Base-by-base conservation (phyloP, 768 basidiomycete genomes). In the Xerocomellus chrysenteron region DNA sequence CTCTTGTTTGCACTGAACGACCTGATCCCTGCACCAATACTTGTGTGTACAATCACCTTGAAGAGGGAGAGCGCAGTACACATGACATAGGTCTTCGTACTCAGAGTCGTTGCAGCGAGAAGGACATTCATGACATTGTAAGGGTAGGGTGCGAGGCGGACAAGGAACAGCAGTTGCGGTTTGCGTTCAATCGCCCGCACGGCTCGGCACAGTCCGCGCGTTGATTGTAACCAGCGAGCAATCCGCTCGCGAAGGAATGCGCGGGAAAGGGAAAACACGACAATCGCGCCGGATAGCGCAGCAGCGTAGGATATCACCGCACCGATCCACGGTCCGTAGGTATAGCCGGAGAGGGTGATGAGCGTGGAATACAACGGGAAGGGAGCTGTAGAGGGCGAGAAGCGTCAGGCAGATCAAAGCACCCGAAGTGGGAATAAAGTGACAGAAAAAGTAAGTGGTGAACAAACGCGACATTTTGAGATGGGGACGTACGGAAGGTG, bases 91-190 rank as follows among this genome's bases (percentile, higher is more conserved):
- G 90, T 92, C 60, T 79, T 79, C 60, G 94, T 78, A 5, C 86
- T 87, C 62, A 95, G 83, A 7, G 87, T 84, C 33, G 90, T 85
- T 3, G 92, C 90, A 9, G 94, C 93, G 47, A 97, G 82, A 47
- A 97, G 84, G 67, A 89, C 91, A 76, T 96, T 97, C 86, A 96
- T 92, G 66, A 96, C 90, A 75, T 96, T 96, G 77, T 90, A 92
- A 0, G 89, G 91, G 68, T 93, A 92, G 4, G 92, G 92, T n/a
- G 90, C 93, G 52, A 94, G 80, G 48, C 94, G 88, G 63, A 97
- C 91, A 57, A 96, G 83, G 76, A 96, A 93, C 19, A 97, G 84
- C 5, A 97, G 80, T 65, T 86, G 86, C 1, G 94, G 94, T 50
- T 87, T 84, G 72, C 86, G 85, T 75, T 95, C 92, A 62, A 97